Percentiles rank a stretch among this genome's conserved stretches.
Evolutionary conservation across 257 asterid genomes (phyloP).

Genomic region (Solanum bukasovii): DNA sequence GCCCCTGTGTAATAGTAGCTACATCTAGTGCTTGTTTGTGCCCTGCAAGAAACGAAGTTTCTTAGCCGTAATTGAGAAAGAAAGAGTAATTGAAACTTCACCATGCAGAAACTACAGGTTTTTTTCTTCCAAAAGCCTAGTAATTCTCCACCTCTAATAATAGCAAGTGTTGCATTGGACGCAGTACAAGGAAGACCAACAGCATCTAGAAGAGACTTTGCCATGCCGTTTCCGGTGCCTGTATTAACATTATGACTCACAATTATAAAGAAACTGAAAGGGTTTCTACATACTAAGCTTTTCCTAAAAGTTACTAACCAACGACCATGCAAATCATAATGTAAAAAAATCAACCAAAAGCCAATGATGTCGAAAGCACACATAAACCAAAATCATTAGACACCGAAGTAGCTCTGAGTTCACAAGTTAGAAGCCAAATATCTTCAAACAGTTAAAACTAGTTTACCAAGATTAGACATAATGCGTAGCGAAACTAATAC

Average conservation of each 20-base stretch:
- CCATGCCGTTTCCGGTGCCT: conserved; percentile 99
- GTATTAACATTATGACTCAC: not conserved
- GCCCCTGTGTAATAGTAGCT: conserved; percentile 71
- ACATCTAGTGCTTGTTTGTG: conserved; percentile 70
- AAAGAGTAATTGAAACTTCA: not conserved
- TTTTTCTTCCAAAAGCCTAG: not conserved
- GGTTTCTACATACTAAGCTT: not conserved
- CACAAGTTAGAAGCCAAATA: not conserved
- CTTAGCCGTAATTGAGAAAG: not conserved
- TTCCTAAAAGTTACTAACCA: not conserved
- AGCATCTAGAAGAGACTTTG: conserved; percentile 79
- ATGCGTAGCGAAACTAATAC: not conserved
- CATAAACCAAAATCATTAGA: not conserved
- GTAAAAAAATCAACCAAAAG: not conserved
- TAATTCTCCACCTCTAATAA: conserved; percentile 60
- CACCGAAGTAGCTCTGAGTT: not conserved
- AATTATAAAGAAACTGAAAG: not conserved
- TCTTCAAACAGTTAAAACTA: not conserved
- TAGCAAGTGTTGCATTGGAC: conserved; percentile 56
- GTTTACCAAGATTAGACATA: not conserved
- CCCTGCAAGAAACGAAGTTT: conserved; percentile 37
- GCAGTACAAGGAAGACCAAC: conserved; percentile 71
- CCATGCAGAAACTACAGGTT: not conserved
- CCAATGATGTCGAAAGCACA: not conserved
- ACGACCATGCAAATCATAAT: not conserved